These are phyloP conservation scores for Pseudogymnoascus sp. DNA, from an alignment of 2,329 filamentous ascomycete species.

Conservation along the genomic window DNA sequence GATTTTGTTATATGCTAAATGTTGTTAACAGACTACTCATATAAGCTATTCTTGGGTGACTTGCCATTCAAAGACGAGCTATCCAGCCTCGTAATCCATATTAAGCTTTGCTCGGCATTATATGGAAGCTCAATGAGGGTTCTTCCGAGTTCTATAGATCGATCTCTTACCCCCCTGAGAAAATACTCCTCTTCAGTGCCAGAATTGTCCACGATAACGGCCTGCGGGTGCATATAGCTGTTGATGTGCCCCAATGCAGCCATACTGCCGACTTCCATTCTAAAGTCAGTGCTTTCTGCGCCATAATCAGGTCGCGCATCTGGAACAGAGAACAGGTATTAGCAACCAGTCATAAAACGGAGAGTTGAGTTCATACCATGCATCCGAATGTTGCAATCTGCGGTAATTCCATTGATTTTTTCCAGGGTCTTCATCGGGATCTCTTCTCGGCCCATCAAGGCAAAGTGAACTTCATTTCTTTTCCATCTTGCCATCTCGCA, in stretches of 20 bases:
- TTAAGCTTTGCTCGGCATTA: conserved; percentile 51
- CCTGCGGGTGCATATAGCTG: conserved; percentile 68
- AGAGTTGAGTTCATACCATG: conserved; percentile 38
- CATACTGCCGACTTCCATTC: conserved; percentile 57
- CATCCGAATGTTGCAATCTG: conserved; percentile 56
- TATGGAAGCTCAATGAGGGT: conserved; percentile 69
- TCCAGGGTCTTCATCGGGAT: conserved; percentile 62
- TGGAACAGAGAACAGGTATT: conserved; percentile 26
- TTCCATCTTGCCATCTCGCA: conserved; percentile 72
- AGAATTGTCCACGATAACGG: conserved; percentile 62
- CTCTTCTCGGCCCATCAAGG: conserved; percentile 64
- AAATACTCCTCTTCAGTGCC: conserved; percentile 62
- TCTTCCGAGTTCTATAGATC: conserved; percentile 43
- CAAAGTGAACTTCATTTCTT: conserved; percentile 72
- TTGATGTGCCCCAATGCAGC: conserved; percentile 67
- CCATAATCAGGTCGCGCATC: conserved; percentile 72
- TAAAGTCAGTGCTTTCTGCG: conserved; percentile 58
- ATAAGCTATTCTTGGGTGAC: conserved; percentile 13
- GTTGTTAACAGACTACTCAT: conserved; percentile 19
- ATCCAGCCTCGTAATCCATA: conserved; percentile 75
- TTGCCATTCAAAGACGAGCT: conserved; percentile 59
- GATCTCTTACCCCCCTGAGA: conserved; percentile 47
- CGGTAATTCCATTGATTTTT: conserved; percentile 70
- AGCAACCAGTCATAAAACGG: conserved; percentile 9
- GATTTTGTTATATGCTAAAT: conserved; percentile 65